phyloP scores from a whole-genome alignment of 108 stramenopile genomes.

The Skeletonema grethae region DNA sequence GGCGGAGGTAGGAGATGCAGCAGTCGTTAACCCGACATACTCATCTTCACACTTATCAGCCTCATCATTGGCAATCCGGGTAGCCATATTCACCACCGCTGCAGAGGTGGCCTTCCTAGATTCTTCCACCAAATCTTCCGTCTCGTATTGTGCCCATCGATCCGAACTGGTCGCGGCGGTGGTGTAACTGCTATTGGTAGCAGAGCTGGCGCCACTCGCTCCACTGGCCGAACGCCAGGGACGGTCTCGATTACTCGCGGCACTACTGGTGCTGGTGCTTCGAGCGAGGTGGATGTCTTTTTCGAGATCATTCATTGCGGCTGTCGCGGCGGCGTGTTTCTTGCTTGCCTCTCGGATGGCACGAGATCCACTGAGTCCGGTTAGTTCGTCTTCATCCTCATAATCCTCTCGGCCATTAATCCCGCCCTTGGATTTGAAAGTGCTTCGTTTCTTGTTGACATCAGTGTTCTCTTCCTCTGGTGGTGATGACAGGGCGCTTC shows the following conservation, averaged over 20 bases:
- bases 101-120: slow-evolving; percentile 41
- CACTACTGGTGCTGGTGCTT: background rate
- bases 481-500: background rate
- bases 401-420: slow-evolving; percentile 31
- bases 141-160: slow-evolving; percentile 46
- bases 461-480: background rate
- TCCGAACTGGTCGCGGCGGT: background rate
- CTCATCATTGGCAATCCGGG: slow-evolving; percentile 25
- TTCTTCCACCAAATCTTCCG: slow-evolving; percentile 28
- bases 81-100: slow-evolving; percentile 45
- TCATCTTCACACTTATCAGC: background rate
- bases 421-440: slow-evolving; percentile 20
- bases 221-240: slow-evolving; percentile 17
- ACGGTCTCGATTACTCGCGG: slow-evolving; percentile 13
- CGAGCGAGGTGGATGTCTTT: slow-evolving; percentile 13
- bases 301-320: slow-evolving; percentile 20
- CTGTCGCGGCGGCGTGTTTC: slow-evolving; percentile 4
- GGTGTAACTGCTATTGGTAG: background rate
- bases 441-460: background rate
- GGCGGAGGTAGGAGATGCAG: background rate
- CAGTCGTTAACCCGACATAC: background rate
- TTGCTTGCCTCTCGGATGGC: background rate
- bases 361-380: background rate
- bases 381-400: slow-evolving; percentile 6
- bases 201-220: background rate